phyloP scores from a whole-genome alignment of 2,329 filamentous ascomycete species.

The Thyridium curvatum region DNA sequence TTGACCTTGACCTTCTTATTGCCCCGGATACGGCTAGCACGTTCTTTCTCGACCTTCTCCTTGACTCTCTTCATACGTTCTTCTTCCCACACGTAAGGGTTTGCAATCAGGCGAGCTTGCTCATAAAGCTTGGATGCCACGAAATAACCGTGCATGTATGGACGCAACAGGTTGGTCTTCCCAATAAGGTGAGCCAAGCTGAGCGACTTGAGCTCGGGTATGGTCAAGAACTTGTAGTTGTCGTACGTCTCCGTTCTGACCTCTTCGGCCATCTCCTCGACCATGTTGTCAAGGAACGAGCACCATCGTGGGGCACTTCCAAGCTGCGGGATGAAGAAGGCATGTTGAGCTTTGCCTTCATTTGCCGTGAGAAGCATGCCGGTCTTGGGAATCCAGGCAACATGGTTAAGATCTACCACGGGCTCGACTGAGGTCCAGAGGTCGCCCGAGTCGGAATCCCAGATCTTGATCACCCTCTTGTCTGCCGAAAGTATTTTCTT shows the following conservation, averaged over 20 bases:
- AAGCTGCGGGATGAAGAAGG: slow-evolving; percentile 39
- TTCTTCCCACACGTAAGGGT: slow-evolving; percentile 91
- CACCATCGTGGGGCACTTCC: slow-evolving; percentile 79
- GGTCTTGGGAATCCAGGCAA: slow-evolving; percentile 85
- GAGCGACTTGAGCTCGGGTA: slow-evolving; percentile 77
- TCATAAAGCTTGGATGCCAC: slow-evolving; percentile 93
- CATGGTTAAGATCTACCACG: slow-evolving; percentile 87
- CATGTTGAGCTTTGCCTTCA: slow-evolving; percentile 89
- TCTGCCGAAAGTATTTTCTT: slow-evolving; percentile 89
- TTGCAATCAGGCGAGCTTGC: slow-evolving; percentile 85
- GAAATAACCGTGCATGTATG: slow-evolving; percentile 99
- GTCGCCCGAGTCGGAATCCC: slow-evolving; percentile 75
- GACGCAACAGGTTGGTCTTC: slow-evolving; percentile 80
- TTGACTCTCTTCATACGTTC: slow-evolving; percentile 86
- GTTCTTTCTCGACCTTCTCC: slow-evolving; percentile 93
- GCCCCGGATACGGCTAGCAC: slow-evolving; percentile 88
- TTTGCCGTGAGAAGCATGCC: slow-evolving; percentile 97
- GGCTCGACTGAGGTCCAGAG: slow-evolving; percentile 97
- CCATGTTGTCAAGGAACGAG: slow-evolving; percentile 91
- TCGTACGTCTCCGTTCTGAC: slow-evolving; percentile 80
- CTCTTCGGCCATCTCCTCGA: slow-evolving; percentile 96
- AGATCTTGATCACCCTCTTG: slow-evolving; percentile 95
- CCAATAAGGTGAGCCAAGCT: slow-evolving; percentile 86
- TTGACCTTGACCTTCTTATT: slow-evolving; percentile 99
- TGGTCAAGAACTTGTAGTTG: slow-evolving; percentile 96